Conservation (phyloP, 2,329 filamentous ascomycete species). For the Nemania sp. region DNA sequence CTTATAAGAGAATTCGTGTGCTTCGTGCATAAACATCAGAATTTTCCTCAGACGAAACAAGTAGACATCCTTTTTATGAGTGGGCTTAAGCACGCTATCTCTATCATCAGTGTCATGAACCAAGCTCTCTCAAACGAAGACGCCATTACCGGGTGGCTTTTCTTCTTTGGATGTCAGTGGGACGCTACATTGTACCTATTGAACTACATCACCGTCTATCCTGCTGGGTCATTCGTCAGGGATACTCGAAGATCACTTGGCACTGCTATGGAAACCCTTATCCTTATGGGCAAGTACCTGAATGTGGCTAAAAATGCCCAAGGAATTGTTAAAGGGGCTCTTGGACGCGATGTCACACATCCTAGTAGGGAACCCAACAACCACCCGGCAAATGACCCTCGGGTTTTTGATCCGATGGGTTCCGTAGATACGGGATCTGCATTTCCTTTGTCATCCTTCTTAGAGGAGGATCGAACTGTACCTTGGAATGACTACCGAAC, state of each 20-base stretch:
- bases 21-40: constrained; percentile 13
- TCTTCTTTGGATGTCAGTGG: constrained; percentile 28
- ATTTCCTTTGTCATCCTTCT: background rate
- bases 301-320: constrained; percentile 15
- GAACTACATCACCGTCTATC: constrained; percentile 11
- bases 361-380: too few species aligned
- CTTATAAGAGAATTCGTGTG: constrained; percentile 19
- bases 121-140: constrained; percentile 23
- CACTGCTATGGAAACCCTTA: background rate
- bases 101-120: constrained; percentile 24
- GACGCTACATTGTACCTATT: constrained; percentile 27
- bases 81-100: constrained; percentile 26
- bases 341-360: background rate
- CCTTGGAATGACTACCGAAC: constrained; percentile 6
- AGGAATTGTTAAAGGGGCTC: background rate
- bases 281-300: constrained; percentile 3
- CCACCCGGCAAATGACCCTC: too few species aligned
- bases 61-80: constrained; percentile 12
- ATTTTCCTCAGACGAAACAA: constrained; percentile 10
- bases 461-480: background rate
- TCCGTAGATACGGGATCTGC: too few species aligned
- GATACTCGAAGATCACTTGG: constrained; percentile 13
- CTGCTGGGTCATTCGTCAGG: background rate
- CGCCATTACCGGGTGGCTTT: constrained; percentile 23
- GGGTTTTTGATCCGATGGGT: too few species aligned